phyloP scores from a whole-genome alignment of 2,329 filamentous ascomycete genomes.

The Aspergillus ochraceus region DNA sequence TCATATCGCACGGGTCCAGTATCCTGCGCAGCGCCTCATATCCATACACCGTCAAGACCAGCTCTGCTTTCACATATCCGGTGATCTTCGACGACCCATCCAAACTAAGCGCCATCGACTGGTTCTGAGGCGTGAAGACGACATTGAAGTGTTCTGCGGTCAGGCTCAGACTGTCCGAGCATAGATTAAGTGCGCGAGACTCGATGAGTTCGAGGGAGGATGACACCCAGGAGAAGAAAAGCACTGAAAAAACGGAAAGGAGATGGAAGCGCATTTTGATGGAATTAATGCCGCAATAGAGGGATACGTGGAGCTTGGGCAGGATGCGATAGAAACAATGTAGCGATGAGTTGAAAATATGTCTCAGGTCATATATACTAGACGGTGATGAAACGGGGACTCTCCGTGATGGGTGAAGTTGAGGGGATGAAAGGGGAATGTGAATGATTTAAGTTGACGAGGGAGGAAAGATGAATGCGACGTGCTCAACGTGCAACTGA shows the following conservation, averaged over 20 bases:
- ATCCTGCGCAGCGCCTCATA: conserved; percentile 66
- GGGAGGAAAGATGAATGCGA: not conserved
- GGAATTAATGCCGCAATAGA: not conserved
- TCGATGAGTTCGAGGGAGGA: conserved; percentile 7
- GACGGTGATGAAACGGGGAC: not conserved
- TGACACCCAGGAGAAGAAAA: not conserved
- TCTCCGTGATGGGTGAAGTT: not conserved
- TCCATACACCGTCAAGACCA: conserved; percentile 78
- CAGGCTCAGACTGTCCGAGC: conserved; percentile 81
- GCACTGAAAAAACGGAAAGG: not conserved
- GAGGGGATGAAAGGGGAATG: not conserved
- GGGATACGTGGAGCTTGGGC: too few species aligned
- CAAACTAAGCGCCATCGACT: conserved; percentile 70
- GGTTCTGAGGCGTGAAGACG: conserved; percentile 63
- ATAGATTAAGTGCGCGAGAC: conserved; percentile 64
- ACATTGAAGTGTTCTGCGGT: conserved; percentile 88
- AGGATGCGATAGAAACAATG: not conserved
- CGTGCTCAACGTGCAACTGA: not conserved
- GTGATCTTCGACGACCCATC: conserved; percentile 80
- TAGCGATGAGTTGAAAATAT: not conserved
- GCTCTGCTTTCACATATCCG: conserved; percentile 75
- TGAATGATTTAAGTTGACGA: not conserved
- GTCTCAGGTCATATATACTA: not conserved
- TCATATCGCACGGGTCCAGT: conserved; percentile 71
- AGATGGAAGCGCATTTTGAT: not conserved